Evolutionary conservation across 1,284 basidiomycete genomes (phyloP), one percentile per base, ranked within the genome.

Genomic region (Meripilus lineatus): DNA sequence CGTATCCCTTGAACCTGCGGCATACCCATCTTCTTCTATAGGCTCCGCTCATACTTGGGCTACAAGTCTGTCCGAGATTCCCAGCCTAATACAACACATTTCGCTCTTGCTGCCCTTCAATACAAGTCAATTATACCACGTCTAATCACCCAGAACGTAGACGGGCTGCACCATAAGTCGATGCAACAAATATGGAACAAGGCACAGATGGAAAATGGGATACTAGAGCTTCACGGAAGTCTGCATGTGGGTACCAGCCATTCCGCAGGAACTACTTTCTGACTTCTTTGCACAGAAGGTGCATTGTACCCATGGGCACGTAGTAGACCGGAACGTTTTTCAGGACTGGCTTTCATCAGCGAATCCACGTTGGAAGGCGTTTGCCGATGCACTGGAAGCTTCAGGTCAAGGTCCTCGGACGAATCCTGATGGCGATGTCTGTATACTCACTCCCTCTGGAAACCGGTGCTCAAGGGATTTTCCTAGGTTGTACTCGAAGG

Each of bases 91-190:
- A 83, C 89, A 4, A 92, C 86, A 0, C 93, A 97, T 60, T 89
- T 81, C 56, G 84, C 88, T 14, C 67, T 96, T 21, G 85, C 89
- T 2, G 88, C 91, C 1, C 69, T 95, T 23, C 85, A 92, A 56
- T 72, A 89, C 48, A 67, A 84, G 5, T 75, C 73, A 5, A 63
- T 81, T 41, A 71, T 88, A 15, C 67, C 74, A 5, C 68, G 70
- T n/a, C 64, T 93, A 21, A 82, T 96, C 45, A 96, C 93, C 0
- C 92, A 95, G 62, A 95, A 94, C 55, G 92, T 96, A 5, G 93
- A 96, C 57, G 91, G 91, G 6, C 75, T 95, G 11, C 92, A 94
- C 58, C 81, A 81, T 40, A 91, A 91, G 66, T 86, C 82, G 22
- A 61, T 82, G 35, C 57, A 58, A 50, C 65, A 58, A 42, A 55